Conservation (phyloP, 148 eudicot species). For the Diospyros lotus region DNA sequence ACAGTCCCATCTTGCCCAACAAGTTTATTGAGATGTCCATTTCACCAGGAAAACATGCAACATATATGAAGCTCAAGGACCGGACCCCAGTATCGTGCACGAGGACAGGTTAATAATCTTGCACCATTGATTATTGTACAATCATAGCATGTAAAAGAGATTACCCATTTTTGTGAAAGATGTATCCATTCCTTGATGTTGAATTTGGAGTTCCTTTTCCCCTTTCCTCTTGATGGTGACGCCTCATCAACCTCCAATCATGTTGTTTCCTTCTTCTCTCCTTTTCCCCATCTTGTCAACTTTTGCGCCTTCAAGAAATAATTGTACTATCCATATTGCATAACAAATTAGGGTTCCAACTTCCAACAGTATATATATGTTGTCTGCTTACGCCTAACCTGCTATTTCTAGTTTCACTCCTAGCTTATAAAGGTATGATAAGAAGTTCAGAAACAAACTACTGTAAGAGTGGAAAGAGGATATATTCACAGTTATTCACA, state of each 20-base stretch:
- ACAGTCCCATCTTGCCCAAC: constrained; percentile 21
- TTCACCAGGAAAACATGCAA: constrained; percentile 22
- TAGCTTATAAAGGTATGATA: too few species aligned
- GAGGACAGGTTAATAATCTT: constrained; percentile 1
- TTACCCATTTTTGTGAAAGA: background rate
- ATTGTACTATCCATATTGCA: too few species aligned
- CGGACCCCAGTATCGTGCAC: constrained; percentile 11
- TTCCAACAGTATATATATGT: too few species aligned
- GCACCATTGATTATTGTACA: constrained; percentile 8
- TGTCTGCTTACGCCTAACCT: too few species aligned
- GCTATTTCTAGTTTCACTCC: too few species aligned
- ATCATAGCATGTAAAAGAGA: constrained; percentile 14
- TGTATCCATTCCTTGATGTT: background rate
- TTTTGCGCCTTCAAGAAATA: background rate
- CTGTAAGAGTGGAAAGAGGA: too few species aligned
- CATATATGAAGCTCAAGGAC: background rate
- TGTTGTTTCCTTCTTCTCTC: background rate
- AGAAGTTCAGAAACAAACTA: too few species aligned
- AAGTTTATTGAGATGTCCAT: constrained; percentile 29
- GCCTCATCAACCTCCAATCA: constrained; percentile 2
- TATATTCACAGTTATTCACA: background rate
- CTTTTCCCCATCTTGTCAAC: constrained; percentile 14
- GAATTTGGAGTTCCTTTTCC: background rate
- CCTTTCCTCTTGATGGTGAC: background rate
- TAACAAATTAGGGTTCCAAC: too few species aligned